These are phyloP conservation scores for Rhizopogon sp. DNA, from an alignment of 768 basidiomycete species.

Conservation along the genomic window DNA sequence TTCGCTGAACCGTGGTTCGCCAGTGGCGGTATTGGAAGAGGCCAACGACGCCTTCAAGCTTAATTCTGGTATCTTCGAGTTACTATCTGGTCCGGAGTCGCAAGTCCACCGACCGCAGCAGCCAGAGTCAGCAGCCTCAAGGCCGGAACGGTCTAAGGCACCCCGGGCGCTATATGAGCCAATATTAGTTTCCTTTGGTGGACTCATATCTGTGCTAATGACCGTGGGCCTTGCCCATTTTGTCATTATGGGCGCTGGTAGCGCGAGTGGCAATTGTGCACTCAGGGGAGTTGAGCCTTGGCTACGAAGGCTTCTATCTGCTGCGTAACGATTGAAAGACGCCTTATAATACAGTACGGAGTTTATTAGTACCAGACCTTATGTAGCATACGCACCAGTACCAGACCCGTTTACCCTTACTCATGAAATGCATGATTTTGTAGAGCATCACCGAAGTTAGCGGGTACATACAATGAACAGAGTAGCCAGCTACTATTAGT, in stretches of 20 bases:
- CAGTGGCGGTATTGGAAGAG: slow-evolving; percentile 45
- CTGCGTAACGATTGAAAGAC: neutral
- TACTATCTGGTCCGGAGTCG: slow-evolving; percentile 14
- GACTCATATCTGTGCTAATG: neutral
- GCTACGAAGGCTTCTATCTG: neutral
- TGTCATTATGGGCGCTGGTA: neutral
- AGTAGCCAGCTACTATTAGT: slow-evolving; percentile 29
- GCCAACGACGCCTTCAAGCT: slow-evolving; percentile 44
- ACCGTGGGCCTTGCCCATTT: neutral
- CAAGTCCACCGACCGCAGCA: neutral
- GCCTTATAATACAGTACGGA: no score
- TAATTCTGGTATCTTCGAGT: slow-evolving; percentile 42
- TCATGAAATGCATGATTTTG: no score
- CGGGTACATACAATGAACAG: slow-evolving; percentile 2
- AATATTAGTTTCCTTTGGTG: neutral
- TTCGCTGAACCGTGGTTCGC: neutral
- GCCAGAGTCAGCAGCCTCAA: neutral
- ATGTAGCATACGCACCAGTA: neutral
- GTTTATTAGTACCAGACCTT: neutral
- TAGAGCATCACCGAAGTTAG: slow-evolving; percentile 1
- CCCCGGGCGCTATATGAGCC: neutral
- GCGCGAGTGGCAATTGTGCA: neutral
- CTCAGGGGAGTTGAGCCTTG: neutral
- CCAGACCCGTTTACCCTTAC: no score
- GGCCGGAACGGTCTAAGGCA: neutral